phyloP scores from a whole-genome alignment of 164 flowering plant genomes.

The Vitis riparia region DNA sequence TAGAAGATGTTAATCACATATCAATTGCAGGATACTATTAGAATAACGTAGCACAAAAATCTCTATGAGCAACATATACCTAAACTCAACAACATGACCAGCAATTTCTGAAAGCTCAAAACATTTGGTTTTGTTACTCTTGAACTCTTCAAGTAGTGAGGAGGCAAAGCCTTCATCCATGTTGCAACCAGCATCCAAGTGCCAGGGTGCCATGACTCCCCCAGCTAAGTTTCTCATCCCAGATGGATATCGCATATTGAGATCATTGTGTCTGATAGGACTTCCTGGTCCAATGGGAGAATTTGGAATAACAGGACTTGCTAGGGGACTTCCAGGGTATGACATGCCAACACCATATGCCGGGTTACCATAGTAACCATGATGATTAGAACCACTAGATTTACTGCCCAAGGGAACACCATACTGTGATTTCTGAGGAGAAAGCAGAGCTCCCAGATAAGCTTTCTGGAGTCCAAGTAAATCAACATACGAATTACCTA shows the following conservation, averaged over 20 bases:
- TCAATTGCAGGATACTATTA: background rate
- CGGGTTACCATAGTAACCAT: slow-evolving; percentile 70
- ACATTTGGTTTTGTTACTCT: slow-evolving; percentile 70
- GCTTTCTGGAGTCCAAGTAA: slow-evolving; percentile 65
- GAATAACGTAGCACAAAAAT: background rate
- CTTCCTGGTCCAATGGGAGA: slow-evolving; percentile 72
- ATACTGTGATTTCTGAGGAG: slow-evolving; percentile 74
- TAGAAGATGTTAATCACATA: slow-evolving; percentile 3
- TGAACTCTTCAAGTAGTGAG: slow-evolving; percentile 78
- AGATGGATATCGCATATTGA: slow-evolving; percentile 54
- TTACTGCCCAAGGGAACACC: slow-evolving; percentile 47
- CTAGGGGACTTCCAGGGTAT: slow-evolving; percentile 80
- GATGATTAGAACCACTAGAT: slow-evolving; percentile 48
- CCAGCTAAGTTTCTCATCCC: slow-evolving; percentile 66
- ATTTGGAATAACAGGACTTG: slow-evolving; percentile 53
- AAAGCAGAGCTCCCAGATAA: slow-evolving; percentile 53
- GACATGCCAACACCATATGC: slow-evolving; percentile 65
- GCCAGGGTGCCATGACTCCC: slow-evolving; percentile 70
- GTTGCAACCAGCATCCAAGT: slow-evolving; percentile 36
- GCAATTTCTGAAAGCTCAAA: slow-evolving; percentile 89
- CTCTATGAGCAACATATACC: slow-evolving; percentile 35
- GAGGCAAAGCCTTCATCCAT: slow-evolving; percentile 61
- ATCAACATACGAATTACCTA: slow-evolving; percentile 58
- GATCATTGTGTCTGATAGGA: slow-evolving; percentile 67
- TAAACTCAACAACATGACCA: slow-evolving; percentile 90